phyloP scores from a whole-genome alignment of 768 basidiomycete species.

The Tylopilus intermedius region DNA sequence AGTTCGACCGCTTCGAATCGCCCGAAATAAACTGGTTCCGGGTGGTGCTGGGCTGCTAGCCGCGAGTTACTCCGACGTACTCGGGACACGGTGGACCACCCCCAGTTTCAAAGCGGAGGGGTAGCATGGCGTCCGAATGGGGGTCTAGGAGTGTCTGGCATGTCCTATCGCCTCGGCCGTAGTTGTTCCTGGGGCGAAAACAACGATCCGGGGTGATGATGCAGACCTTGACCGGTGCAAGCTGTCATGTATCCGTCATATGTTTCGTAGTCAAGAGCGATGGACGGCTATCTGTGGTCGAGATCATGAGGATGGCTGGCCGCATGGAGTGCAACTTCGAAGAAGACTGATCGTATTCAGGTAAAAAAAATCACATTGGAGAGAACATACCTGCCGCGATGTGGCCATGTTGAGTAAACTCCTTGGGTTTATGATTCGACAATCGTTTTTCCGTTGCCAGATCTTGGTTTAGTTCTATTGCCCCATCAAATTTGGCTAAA shows the following conservation, averaged over 20 bases:
- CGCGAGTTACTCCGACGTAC: not conserved
- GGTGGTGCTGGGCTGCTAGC: not conserved
- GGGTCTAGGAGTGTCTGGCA: not conserved
- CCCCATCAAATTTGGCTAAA: not conserved
- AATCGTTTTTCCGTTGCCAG: not conserved
- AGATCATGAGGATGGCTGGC: conserved; percentile 1
- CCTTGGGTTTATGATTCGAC: not conserved
- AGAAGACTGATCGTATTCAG: not conserved
- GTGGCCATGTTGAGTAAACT: conserved; percentile 1
- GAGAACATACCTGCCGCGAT: not conserved
- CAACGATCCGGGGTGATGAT: not conserved
- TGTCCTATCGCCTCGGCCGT: not conserved
- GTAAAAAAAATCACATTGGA: not conserved
- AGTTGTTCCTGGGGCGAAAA: not conserved
- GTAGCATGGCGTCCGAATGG: conserved; percentile 1
- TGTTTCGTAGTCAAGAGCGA: not conserved
- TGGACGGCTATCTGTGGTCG: not conserved
- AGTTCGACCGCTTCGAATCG: not conserved
- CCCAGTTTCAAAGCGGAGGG: conserved; percentile 7
- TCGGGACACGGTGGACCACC: conserved; percentile 1
- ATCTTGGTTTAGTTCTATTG: not conserved
- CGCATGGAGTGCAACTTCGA: conserved; percentile 5
- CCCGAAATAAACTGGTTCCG: not conserved
- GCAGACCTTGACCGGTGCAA: not conserved
- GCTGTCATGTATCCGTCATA: not conserved